Percentiles rank a stretch among this genome's conserved stretches.
These are phyloP conservation scores for Taphrina pruni DNA, from an alignment of 1,139 yeast genomes.

Conservation along the genomic window DNA sequence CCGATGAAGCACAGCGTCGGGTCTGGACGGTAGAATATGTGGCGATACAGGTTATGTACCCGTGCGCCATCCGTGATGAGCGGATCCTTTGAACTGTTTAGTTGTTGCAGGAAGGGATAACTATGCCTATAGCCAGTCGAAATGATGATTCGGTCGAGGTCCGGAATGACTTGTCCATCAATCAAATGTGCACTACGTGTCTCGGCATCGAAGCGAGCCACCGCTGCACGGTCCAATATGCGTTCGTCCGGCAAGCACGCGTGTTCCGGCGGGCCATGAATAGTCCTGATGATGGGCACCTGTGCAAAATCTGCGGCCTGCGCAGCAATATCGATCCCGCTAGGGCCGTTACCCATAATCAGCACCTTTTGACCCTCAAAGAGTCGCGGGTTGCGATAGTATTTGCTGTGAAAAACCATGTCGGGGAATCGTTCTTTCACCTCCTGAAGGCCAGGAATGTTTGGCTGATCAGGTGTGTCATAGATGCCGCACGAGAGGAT, in stretches of 20 bases:
- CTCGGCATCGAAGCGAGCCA: slow-evolving; percentile 51
- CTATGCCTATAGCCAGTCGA: slow-evolving; percentile 55
- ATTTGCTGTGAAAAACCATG: slow-evolving; percentile 64
- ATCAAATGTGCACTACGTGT: slow-evolving; percentile 51
- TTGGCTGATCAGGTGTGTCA: slow-evolving; percentile 52
- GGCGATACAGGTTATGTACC: slow-evolving; percentile 61
- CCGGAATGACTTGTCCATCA: slow-evolving; percentile 55
- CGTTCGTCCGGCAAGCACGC: slow-evolving; percentile 50
- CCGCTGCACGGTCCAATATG: slow-evolving; percentile 55
- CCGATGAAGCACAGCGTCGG: slow-evolving; percentile 64
- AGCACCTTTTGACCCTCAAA: slow-evolving; percentile 56
- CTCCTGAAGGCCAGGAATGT: slow-evolving; percentile 60
- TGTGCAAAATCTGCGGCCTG: slow-evolving; percentile 57
- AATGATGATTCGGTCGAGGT: slow-evolving; percentile 61
- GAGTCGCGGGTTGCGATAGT: slow-evolving; percentile 60
- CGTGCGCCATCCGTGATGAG: slow-evolving; percentile 57
- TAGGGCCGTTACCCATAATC: slow-evolving; percentile 67
- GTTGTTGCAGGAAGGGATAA: slow-evolving; percentile 50
- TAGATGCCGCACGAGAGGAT: slow-evolving; percentile 30
- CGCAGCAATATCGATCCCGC: slow-evolving; percentile 65
- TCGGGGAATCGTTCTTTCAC: slow-evolving; percentile 59
- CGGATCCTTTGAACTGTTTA: slow-evolving; percentile 49
- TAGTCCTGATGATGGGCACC: slow-evolving; percentile 23
- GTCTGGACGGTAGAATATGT: slow-evolving; percentile 60
- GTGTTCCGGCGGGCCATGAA: slow-evolving; percentile 54